Conservation (phyloP, 1,284 basidiomycete species). For the Thecaphora frezii region DNA sequence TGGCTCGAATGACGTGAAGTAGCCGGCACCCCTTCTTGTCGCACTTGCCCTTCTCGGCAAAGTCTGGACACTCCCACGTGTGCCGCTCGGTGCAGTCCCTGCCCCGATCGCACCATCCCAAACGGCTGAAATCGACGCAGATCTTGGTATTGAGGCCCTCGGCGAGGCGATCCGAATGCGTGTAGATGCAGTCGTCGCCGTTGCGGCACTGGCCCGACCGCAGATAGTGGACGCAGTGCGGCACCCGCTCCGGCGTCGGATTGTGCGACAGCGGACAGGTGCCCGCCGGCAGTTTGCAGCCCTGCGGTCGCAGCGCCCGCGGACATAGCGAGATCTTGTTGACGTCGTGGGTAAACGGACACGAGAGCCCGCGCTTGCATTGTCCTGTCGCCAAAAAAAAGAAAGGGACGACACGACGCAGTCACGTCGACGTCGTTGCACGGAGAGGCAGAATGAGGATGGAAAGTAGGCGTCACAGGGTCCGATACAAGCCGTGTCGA, state of each 20-base stretch:
- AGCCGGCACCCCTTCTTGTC: constrained; percentile 37
- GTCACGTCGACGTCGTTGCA: too few relatives aligned
- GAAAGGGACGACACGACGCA: too few relatives aligned
- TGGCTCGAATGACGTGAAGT: constrained; percentile 42
- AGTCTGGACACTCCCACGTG: constrained; percentile 55
- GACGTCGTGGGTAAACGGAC: constrained; percentile 52
- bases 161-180: constrained; percentile 27
- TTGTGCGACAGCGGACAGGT: constrained; percentile 52
- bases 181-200: constrained; percentile 47
- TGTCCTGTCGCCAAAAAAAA: constrained; percentile 16
- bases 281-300: constrained; percentile 43
- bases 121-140: constrained; percentile 43
- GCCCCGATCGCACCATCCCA: constrained; percentile 54
- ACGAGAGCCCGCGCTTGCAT: constrained; percentile 53
- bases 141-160: constrained; percentile 21
- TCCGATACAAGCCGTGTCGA: too few relatives aligned
- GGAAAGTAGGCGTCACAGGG: not conserved
- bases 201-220: constrained; percentile 42
- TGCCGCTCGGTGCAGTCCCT: constrained; percentile 40
- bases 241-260: constrained; percentile 36
- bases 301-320: constrained; percentile 39
- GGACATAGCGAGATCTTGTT: constrained; percentile 52
- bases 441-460: not conserved
- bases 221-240: constrained; percentile 55
- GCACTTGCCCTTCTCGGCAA: constrained; percentile 47